phyloP scores from a whole-genome alignment of 306 rosid genomes.

The Mimosa pudica region DNA sequence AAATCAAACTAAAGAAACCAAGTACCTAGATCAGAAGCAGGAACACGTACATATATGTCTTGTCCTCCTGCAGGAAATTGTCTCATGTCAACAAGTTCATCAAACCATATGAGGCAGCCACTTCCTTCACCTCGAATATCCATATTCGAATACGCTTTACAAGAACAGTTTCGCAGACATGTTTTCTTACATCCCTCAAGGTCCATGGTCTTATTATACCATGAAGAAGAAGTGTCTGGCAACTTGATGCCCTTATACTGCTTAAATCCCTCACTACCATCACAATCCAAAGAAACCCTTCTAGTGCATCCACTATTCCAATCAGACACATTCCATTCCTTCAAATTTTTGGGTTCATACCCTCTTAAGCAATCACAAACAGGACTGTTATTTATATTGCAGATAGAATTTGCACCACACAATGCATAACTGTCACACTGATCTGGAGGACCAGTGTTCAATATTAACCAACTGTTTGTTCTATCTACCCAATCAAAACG shows the following conservation, averaged over 20 bases:
- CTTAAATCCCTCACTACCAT: constrained; percentile 17
- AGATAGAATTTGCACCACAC: constrained; percentile 6
- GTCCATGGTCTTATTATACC: constrained; percentile 14
- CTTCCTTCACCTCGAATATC: constrained; percentile 5
- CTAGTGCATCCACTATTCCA: constrained; percentile 19
- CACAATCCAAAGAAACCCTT: neutral
- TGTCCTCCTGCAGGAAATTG: constrained; percentile 18
- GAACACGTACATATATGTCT: constrained; percentile 32
- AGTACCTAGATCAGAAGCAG: constrained; percentile 41
- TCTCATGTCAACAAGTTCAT: constrained; percentile 9
- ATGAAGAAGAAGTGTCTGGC: constrained; percentile 38
- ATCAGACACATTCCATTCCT: constrained; percentile 26
- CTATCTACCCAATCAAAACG: constrained; percentile 29
- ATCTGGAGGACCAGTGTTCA: neutral
- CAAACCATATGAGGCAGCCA: constrained; percentile 33
- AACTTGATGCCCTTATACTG: constrained; percentile 1
- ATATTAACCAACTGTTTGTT: constrained; percentile 27
- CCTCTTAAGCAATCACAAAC: constrained; percentile 19
- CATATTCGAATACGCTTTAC: constrained; percentile 22
- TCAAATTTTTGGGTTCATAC: constrained; percentile 2
- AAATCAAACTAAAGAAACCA: neutral
- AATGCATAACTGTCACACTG: constrained; percentile 31
- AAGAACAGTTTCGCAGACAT: constrained; percentile 32
- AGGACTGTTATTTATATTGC: neutral
- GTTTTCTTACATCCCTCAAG: constrained; percentile 23